Base-by-base conservation (phyloP, 768 basidiomycete species). In the Agaricus subrufescens region DNA sequence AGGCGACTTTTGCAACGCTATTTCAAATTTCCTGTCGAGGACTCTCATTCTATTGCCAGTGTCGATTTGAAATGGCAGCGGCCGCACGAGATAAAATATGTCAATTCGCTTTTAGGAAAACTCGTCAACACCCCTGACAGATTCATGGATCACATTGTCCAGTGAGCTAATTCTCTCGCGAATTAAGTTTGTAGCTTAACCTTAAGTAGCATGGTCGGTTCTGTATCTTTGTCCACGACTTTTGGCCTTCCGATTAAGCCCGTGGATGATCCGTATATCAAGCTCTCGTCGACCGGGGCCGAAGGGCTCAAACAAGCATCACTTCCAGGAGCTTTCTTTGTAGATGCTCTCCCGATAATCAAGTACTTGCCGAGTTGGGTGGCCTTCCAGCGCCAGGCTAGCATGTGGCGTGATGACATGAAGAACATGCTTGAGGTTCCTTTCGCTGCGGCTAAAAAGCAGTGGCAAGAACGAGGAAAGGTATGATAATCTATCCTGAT, bases 361-460 rank as follows among this genome's bases (percentile, higher is more conserved):
- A 69, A 73, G 39, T 60, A 74, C 19, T 62, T 86, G 27, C 85
- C 84, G 0, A 75, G 76, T 56, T 82, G 82, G 79, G 75, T 75
- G 34, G 72, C 71, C 1, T 86, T 85, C 70, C 73, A 82, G 60
- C 63, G 66, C 25, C 68, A 72, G 10, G 84, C 80, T 2, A 61
- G 65, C 0, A 61, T 66, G 46, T 80, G 76, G 75, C 69, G 69
- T 9, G 65, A 68, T 52, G 72, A 71, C 1, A 67, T 77, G 5
- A 61, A 65, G 3, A 66, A 70, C 4, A 74, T 80, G 67, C 65
- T 77, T 3, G 70, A 75, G 12, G 64, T 65, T 11, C 83, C 84
- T 0, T 80, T 71, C 43, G 62, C 68, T 4, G 77, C 70, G 50
- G 75, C 76, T 4, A 73, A 75, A 46, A 62, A 77, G 14, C 75